Evolutionary conservation across 208 protist genomes (phyloP), one percentile per base, ranked within the genome.

Genomic region (Herpetomonas samuelpessoai): DNA sequence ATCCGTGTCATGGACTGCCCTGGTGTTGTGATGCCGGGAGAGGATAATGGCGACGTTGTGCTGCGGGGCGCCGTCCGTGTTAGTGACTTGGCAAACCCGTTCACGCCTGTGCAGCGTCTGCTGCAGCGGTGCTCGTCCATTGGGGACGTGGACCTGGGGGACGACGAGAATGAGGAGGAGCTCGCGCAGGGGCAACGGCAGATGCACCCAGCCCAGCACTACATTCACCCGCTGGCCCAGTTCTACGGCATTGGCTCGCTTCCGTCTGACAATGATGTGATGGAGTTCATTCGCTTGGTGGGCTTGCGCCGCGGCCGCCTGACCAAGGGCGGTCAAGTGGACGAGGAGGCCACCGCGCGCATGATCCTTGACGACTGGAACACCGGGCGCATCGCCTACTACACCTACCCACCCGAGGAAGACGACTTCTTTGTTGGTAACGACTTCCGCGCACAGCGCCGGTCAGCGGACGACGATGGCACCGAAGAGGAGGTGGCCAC

Each of bases 1-100:
- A 95, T 99, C 54, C 96, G 96, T 52, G 81, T 99, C 22, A 74
- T 99, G 56, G 98, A 99, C 72, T 98, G 87, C 65, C 98, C 98
- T 21, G 98, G 98, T 74, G 96, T 99, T 9, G 93, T 99, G 9
- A 92, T 87, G 16, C 81, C 91, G 19, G 90, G 78, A 22, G 81
- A 89, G 41, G 86, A 86, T 61, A 85, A 69, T 31, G 81, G 84
- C n/a, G 96, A 98, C 63, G 80, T 98, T 1, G 82, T 99, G 44
- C 74, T 99, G 45, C 78, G 96, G 22, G 98, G 98, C 57, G 95
- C 96, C 7, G 89, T 98, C 25, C 96, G 96, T 39, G 78, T 99
- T 10, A 93, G 97, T 56, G 83, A 97, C 35, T 62, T 99, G 12
- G 75, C 66, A 1, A 97, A 99, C 63, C 88, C 96, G 25, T 89